Percentiles rank a stretch among this genome's conserved stretches.
Conservation (phyloP, 208 protist genomes). For the Tritrichomonas foetus region DNA sequence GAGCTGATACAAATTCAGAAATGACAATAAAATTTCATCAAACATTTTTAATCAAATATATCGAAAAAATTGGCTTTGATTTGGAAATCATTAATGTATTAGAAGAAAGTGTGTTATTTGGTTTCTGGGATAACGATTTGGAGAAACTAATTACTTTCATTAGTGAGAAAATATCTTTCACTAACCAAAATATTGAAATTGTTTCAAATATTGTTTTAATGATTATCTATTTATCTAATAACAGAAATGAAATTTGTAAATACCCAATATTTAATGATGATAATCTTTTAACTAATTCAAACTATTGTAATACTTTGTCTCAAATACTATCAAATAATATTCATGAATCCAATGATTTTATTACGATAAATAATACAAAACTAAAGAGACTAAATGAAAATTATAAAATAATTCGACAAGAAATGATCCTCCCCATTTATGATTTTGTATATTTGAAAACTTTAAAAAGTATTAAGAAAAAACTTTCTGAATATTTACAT, state of each 20-base stretch:
- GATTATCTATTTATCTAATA: not conserved
- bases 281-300: not conserved
- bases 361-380: not conserved
- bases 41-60: not conserved
- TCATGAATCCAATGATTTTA: not conserved
- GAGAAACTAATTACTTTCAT: not conserved
- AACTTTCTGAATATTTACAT: no score
- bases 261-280: not conserved
- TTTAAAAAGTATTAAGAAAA: not conserved
- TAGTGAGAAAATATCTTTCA: not conserved
- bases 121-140: not conserved
- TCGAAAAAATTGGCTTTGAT: not conserved
- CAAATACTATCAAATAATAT: not conserved
- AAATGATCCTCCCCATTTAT: no score
- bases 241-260: not conserved
- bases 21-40: not conserved
- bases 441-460: no score
- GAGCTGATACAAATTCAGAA: not conserved
- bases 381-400: not conserved
- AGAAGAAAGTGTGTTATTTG: not conserved
- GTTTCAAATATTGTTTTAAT: not conserved
- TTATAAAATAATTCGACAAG: no score
- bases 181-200: no score
- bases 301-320: not conserved
- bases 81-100: not conserved